Evolutionary conservation across 345 rosid genomes (phyloP).

Genomic region (Lepidium sativum): DNA sequence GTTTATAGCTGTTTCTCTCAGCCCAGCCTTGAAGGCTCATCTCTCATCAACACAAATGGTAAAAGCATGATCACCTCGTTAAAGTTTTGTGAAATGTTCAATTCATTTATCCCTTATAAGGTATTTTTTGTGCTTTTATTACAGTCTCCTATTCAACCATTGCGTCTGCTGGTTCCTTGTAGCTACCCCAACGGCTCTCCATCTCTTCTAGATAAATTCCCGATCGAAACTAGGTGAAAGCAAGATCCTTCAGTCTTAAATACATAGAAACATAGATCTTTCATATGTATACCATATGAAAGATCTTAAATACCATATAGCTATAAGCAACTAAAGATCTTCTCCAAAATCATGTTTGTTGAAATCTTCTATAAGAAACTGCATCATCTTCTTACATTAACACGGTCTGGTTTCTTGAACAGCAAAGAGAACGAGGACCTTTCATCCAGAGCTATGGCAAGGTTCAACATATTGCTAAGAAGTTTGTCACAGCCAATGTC

Average conservation of each 20-base stretch:
- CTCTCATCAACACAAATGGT: constrained; percentile 64
- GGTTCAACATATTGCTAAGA: constrained; percentile 56
- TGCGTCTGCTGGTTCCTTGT: constrained; percentile 64
- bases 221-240: constrained; percentile 62
- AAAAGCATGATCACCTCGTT: constrained; percentile 1
- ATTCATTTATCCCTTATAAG: neutral
- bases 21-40: constrained; percentile 60
- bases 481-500: constrained; percentile 71
- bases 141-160: constrained; percentile 76
- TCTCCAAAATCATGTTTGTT: neutral
- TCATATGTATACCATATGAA: too few relatives aligned
- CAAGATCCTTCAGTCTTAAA: neutral
- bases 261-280: neutral
- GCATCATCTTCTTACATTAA: constrained; percentile 1
- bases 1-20: constrained; percentile 66
- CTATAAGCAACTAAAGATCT: neutral
- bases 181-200: constrained; percentile 80
- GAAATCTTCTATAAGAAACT: constrained; percentile 13
- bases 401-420: constrained; percentile 20
- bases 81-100: neutral
- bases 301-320: too few relatives aligned
- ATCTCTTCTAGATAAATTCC: constrained; percentile 59
- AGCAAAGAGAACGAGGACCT: constrained; percentile 71
- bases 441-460: constrained; percentile 53
- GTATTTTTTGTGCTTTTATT: neutral